Evolutionary conservation across 371 early-diverging fungal genomes (phyloP).

Genomic region (Syncephalis plumigaleata): DNA sequence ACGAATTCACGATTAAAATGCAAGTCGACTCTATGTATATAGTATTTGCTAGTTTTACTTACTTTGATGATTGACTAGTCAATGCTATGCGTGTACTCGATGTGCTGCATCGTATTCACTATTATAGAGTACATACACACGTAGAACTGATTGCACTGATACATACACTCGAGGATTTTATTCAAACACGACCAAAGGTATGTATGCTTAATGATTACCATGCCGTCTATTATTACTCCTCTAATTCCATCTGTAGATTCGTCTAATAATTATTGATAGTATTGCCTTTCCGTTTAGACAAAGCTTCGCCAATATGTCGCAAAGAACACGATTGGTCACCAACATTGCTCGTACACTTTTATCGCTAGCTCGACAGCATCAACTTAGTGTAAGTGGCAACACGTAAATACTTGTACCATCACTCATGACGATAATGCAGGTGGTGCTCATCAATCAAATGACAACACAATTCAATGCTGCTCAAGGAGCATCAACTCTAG

Average conservation of each 20-base stretch:
- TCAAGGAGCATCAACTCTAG: conserved; percentile 9
- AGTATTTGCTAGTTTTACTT: conserved; percentile 1
- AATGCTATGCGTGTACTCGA: conserved; percentile 2
- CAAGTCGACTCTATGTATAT: not conserved
- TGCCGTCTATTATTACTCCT: too few species aligned
- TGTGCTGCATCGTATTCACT: conserved; percentile 24
- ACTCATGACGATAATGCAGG: conserved; percentile 2
- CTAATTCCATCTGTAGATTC: too few species aligned
- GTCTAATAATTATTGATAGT: conserved; percentile 36
- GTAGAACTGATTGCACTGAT: conserved; percentile 28
- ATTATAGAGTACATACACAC: conserved; percentile 26
- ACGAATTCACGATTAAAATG: conserved; percentile 1
- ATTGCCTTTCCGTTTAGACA: conserved; percentile 43
- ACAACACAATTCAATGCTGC: conserved; percentile 14
- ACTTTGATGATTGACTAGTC: too few species aligned
- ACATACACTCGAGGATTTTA: conserved; percentile 24
- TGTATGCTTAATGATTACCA: too few species aligned
- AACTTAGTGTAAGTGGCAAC: too few species aligned
- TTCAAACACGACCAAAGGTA: conserved; percentile 20
- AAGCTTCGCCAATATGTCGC: conserved; percentile 19
- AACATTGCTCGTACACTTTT: conserved; percentile 23
- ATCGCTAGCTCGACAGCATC: conserved; percentile 14
- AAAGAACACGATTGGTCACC: conserved; percentile 22
- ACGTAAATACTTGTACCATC: too few species aligned
- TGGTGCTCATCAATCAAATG: conserved; percentile 25